A percentile compares a stretch with the other conserved stretches of the same genome.
Conservation (phyloP, 2,329 filamentous ascomycete genomes). For the Knoxdaviesia proteae region DNA sequence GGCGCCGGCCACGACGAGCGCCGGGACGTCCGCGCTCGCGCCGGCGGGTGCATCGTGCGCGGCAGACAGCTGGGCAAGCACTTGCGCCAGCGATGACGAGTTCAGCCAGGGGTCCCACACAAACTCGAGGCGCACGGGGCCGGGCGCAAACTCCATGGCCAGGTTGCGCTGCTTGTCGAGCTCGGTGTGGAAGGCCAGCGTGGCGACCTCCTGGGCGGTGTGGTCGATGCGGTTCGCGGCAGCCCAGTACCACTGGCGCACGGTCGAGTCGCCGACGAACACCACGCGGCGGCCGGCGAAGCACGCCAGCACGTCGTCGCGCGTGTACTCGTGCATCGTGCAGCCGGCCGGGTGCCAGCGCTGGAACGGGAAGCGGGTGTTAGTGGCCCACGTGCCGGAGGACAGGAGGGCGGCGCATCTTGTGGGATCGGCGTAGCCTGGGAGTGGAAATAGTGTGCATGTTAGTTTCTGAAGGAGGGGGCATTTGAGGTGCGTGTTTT, state of each 20-base stretch:
- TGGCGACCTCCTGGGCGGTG: slow-evolving; percentile 14
- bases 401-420: slow-evolving; percentile 30
- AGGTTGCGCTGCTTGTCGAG: slow-evolving; percentile 20
- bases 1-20: slow-evolving; percentile 29
- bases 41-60: slow-evolving; percentile 5
- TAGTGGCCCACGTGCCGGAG: slow-evolving; percentile 26
- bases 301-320: slow-evolving; percentile 29
- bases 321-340: slow-evolving; percentile 32
- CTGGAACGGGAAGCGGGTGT: slow-evolving; percentile 14
- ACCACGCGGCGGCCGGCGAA: slow-evolving; percentile 28
- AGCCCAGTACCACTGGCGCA: slow-evolving; percentile 39
- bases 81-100: slow-evolving; percentile 8
- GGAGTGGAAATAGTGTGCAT: not conserved
- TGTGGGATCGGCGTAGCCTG: slow-evolving; percentile 19
- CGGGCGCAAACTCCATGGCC: slow-evolving; percentile 17
- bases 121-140: slow-evolving; percentile 26
- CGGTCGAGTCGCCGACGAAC: slow-evolving; percentile 39
- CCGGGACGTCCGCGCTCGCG: slow-evolving; percentile 11
- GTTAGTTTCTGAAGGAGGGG: not conserved
- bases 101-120: slow-evolving; percentile 45
- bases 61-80: slow-evolving; percentile 14
- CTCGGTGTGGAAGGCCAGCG: slow-evolving; percentile 13
- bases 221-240: slow-evolving; percentile 24
- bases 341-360: slow-evolving; percentile 41
- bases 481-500: not conserved